A percentile compares a stretch with the other conserved stretches of the same genome.
These are phyloP conservation scores for Heliamphora pulchella DNA, from an alignment of 179 eudicot genomes.

Conservation along the genomic window DNA sequence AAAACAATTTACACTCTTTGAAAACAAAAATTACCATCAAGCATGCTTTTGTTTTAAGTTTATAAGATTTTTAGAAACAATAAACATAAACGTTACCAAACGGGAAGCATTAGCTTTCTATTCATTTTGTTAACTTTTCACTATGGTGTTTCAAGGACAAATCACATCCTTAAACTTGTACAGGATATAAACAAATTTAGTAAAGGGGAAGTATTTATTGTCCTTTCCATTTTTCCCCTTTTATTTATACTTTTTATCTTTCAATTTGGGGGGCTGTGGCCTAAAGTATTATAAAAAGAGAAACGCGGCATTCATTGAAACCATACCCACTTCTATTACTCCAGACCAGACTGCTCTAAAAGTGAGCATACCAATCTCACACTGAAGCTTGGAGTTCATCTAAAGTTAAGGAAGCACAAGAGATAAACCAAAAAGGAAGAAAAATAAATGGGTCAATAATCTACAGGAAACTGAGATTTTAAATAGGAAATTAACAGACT, in stretches of 20 bases:
- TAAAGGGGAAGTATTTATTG: neutral
- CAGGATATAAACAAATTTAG: neutral
- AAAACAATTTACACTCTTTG: no score
- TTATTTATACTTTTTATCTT: neutral
- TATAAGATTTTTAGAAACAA: no score
- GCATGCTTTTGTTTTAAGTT: no score
- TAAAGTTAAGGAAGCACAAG: neutral
- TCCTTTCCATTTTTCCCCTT: neutral
- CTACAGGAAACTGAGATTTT: neutral
- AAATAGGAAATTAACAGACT: neutral
- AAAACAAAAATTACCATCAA: no score
- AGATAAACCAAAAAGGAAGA: neutral
- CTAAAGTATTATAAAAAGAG: neutral
- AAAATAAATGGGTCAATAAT: neutral
- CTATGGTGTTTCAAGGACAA: neutral
- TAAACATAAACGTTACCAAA: no score
- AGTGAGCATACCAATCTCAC: neutral
- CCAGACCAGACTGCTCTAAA: conserved; percentile 1
- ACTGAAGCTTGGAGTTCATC: neutral
- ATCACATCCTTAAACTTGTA: neutral
- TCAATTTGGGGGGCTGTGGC: neutral
- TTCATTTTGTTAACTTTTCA: neutral
- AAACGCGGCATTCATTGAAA: neutral
- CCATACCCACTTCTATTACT: neutral
- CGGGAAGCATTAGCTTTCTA: no score